These are phyloP conservation scores for Cercospora berteroae DNA, from an alignment of 2,329 filamentous ascomycete genomes.

Conservation along the genomic window DNA sequence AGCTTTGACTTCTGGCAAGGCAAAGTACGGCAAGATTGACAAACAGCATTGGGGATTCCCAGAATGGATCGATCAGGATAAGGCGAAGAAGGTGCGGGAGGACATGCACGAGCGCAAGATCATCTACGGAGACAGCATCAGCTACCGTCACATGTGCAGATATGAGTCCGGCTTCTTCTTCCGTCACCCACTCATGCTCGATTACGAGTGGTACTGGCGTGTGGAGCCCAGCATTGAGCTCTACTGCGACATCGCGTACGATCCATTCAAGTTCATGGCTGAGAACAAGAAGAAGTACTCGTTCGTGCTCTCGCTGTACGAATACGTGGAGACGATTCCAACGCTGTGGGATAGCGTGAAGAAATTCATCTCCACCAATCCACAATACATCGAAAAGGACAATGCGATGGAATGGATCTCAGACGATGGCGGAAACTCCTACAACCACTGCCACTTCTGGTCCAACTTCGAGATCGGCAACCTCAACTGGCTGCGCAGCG, in stretches of 20 bases:
- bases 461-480: constrained; percentile 98
- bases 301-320: constrained; percentile 91
- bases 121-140: constrained; percentile 95
- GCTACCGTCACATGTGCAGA: constrained; percentile 98
- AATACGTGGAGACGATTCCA: constrained; percentile 94
- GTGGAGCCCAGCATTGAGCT: constrained; percentile 97
- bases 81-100: constrained; percentile 83
- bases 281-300: constrained; percentile 98
- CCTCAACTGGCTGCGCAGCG: constrained; percentile 86
- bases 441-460: constrained; percentile 99
- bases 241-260: constrained; percentile 92
- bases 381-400: constrained; percentile 77
- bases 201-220: constrained; percentile 99
- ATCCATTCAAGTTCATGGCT: constrained; percentile 94
- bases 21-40: constrained; percentile 85
- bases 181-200: constrained; percentile 85
- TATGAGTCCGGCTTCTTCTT: constrained; percentile 99
- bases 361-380: constrained; percentile 87
- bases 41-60: constrained; percentile 97
- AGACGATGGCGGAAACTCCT: constrained; percentile 84
- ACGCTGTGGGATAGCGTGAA: constrained; percentile 94
- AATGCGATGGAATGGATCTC: constrained; percentile 92
- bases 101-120: constrained; percentile 94
- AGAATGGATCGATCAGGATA: constrained; percentile 91
- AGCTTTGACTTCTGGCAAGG: constrained; percentile 86